phyloP scores from a whole-genome alignment of 305 asterid species.

The Plantago coronopus region DNA sequence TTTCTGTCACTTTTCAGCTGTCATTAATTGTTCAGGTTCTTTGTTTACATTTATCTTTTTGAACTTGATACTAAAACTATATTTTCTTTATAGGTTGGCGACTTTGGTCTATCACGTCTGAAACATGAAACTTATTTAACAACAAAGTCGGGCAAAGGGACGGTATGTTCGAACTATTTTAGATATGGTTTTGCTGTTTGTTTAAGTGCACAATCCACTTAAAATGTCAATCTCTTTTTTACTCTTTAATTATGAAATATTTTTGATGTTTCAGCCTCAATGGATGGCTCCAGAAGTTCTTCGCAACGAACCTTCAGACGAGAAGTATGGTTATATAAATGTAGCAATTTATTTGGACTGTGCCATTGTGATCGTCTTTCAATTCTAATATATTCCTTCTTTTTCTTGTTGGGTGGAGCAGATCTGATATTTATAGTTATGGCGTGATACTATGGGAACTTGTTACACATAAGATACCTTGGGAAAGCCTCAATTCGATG shows the following conservation, averaged over 20 bases:
- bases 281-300: constrained; percentile 99
- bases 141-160: constrained; percentile 87
- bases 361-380: not conserved
- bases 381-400: constrained; percentile 13
- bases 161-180: constrained; percentile 40
- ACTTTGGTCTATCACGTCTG: constrained; percentile 93
- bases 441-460: constrained; percentile 98
- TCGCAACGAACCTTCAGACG: constrained; percentile 87
- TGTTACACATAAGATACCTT: constrained; percentile 81
- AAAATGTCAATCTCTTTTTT: constrained; percentile 12
- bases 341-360: constrained; percentile 10
- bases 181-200: not conserved
- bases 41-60: constrained; percentile 15
- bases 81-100: constrained; percentile 66
- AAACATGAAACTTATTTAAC: constrained; percentile 80
- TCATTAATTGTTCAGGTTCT: constrained; percentile 4
- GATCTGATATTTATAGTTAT: constrained; percentile 88
- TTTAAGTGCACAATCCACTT: not conserved
- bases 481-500: constrained; percentile 91
- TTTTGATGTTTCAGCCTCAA: constrained; percentile 71
- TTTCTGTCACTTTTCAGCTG: constrained; percentile 7
- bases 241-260: constrained; percentile 4
- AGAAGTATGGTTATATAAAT: constrained; percentile 56
- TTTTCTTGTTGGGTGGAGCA: constrained; percentile 32
- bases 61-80: constrained; percentile 20